Evolutionary conservation across 2,329 filamentous ascomycete species (phyloP), one percentile per base, ranked within the genome.

Genomic region (Phialocephala subalpina): DNA sequence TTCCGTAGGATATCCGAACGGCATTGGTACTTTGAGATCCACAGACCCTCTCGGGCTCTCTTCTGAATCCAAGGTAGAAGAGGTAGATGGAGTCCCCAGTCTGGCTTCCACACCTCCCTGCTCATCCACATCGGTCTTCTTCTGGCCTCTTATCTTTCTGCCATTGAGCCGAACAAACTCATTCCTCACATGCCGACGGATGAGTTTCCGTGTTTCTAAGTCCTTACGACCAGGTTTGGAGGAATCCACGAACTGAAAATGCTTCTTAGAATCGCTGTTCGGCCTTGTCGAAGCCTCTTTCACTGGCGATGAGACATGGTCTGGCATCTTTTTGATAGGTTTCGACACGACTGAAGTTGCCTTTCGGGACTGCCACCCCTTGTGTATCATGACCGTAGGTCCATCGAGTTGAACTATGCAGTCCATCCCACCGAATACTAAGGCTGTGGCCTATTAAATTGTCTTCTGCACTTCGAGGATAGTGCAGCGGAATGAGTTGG

Each of bases 141-240:
- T 56, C 14, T 59, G 52, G 63, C 14, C 36, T 60, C 57, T 4
- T 40, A 45, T 58, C 42, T 9, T n/a, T 55, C 20, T 25, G 20
- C 45, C 53, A 53, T 29, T 65, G 66, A 53, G 49, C 20, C 69
- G 62, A 14, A 69, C 33, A 36, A 60, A 65, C 7, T 69, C 69
- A 20, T 69, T 70, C 58, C 69, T 68, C 33, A 71, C 66, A 67
- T 73, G 71, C 12, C 27, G 67, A 8, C 70, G 58, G 8, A 71
- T 65, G 5, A 67, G 40, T 60, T 66, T 69, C n/a, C 66, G 52
- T 27, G 65, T 61, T 40, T 65, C 58, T 1, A 55, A 29, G 56
- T 72, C 64, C 20, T 59, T 61, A 29, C 20, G 47, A 2, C 61
- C 60, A 11, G 62, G 63, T 35, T 60, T 58, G 12, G 58, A 53